Evolutionary conservation across 257 asterid species (phyloP).

Genomic region (Craterostigma plantagineum): DNA sequence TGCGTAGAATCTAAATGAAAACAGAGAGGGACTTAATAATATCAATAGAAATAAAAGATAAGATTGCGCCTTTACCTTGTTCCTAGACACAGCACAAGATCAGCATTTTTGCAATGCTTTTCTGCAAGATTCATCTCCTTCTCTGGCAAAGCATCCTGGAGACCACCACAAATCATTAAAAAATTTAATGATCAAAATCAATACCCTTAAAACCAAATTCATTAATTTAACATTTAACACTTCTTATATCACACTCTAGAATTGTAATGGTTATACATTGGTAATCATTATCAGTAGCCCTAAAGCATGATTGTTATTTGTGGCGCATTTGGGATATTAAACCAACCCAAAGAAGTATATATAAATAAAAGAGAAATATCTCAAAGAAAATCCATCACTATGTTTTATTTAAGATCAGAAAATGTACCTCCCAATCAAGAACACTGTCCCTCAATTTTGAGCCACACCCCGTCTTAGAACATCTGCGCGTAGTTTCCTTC

Average conservation of each 20-base stretch:
- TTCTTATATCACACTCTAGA: not conserved
- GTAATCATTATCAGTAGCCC: conserved; percentile 1
- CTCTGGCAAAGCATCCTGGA: conserved; percentile 77
- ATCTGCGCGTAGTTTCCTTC: conserved; percentile 70
- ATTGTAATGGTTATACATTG: not conserved
- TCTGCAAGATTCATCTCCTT: conserved; percentile 91
- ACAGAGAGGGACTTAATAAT: no score
- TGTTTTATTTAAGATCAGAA: conserved; percentile 6
- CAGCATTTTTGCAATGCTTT: conserved; percentile 87
- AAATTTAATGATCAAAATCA: no score
- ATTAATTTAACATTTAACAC: not conserved
- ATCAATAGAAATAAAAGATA: no score
- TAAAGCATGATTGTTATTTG: no score
- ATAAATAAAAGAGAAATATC: not conserved
- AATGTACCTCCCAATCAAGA: conserved; percentile 94
- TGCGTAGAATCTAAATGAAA: no score
- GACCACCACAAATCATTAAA: not conserved
- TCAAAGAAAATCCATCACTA: no score
- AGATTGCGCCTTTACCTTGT: conserved; percentile 43
- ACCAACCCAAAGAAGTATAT: not conserved
- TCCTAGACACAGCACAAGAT: conserved; percentile 80
- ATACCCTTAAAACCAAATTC: no score
- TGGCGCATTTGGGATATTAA: no score
- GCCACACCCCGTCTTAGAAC: conserved; percentile 49
- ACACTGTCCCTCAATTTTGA: conserved; percentile 86